Conservation (phyloP, 1,284 basidiomycete genomes). For the Tilletia walkeri region DNA sequence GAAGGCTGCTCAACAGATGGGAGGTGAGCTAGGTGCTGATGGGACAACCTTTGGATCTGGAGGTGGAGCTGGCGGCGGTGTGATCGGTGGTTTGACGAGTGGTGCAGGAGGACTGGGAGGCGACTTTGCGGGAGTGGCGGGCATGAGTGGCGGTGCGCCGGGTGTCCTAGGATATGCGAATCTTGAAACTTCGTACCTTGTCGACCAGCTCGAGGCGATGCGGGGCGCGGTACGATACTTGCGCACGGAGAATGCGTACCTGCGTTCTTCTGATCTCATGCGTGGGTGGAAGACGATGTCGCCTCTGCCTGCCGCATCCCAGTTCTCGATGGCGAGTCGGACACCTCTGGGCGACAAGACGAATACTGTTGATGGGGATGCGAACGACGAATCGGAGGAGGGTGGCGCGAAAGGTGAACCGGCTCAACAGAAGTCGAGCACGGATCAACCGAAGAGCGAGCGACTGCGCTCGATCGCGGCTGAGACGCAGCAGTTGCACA, state of each 20-base stretch:
- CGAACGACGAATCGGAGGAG: neutral
- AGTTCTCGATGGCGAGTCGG: neutral
- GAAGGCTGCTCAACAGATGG: conserved; percentile 15
- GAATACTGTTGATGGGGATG: neutral
- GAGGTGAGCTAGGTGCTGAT: conserved; percentile 1
- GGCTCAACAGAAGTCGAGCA: neutral
- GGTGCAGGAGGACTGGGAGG: neutral
- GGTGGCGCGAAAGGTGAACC: conserved; percentile 7
- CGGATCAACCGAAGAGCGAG: neutral
- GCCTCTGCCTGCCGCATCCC: neutral
- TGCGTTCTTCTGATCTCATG: conserved; percentile 83
- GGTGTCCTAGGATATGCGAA: conserved; percentile 26
- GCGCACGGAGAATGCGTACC: conserved; percentile 82
- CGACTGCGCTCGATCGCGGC: conserved; percentile 7
- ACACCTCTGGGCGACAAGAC: neutral
- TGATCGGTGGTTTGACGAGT: neutral
- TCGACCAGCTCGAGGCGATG: conserved; percentile 76
- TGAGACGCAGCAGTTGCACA: conserved; percentile 22
- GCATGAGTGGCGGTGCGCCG: neutral
- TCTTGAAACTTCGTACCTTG: conserved; percentile 37
- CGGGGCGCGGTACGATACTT: conserved; percentile 84
- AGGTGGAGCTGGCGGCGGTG: neutral
- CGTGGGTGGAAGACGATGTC: conserved; percentile 60
- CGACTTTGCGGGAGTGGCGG: neutral
- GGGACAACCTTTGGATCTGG: neutral